Evolutionary conservation across 164 flowering plant species (phyloP), one percentile per base, ranked within the genome.

Genomic region (Berberis thunbergii): DNA sequence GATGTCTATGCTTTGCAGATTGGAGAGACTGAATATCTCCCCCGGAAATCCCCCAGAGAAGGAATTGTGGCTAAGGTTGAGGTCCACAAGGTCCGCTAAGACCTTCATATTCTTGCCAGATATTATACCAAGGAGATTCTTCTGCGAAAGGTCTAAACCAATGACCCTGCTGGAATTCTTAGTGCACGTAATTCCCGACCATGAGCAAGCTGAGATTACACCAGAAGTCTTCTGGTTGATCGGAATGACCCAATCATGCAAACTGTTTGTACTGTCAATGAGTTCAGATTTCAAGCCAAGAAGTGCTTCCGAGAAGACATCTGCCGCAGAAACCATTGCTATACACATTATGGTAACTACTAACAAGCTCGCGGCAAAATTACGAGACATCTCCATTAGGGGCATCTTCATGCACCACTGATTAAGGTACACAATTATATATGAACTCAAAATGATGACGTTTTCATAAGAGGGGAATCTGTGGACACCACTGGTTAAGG

Each of bases 171-270:
- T 77, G 7, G 79, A 77, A 60, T 90, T 84, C 9, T 68, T 55
- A 68, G 73, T 75, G 70, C 98, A 94, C 49, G 70, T 79, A 64
- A 91, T 75, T 10, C 96, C 98, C 42, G 86, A 70, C 97, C 97
- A 94, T 42, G 88, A 80, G 69, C 98, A 93, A 41, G 86, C 87
- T 46, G 55, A 41, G 42, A 83, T 73, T 71, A 67, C 65, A 9
- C 55, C 60, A 41, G 73, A 42, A 39, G 76, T 50, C 67, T 61
- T 58, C 2, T 43, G 64, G 7, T 69, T 66, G 45, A 77, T 11
- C 42, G 80, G 76, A 66, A 75, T 7, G 3, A 63, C 41, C 97
- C 98, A 93, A 45, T 86, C 84, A 41, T 55, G 45, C 63, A 93
- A 74, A 26, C 71, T 76, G 53, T 80, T 77, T 8, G 76, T 76